Conservation (phyloP, 495 filamentous ascomycete genomes). For the Cryomyces minteri region DNA sequence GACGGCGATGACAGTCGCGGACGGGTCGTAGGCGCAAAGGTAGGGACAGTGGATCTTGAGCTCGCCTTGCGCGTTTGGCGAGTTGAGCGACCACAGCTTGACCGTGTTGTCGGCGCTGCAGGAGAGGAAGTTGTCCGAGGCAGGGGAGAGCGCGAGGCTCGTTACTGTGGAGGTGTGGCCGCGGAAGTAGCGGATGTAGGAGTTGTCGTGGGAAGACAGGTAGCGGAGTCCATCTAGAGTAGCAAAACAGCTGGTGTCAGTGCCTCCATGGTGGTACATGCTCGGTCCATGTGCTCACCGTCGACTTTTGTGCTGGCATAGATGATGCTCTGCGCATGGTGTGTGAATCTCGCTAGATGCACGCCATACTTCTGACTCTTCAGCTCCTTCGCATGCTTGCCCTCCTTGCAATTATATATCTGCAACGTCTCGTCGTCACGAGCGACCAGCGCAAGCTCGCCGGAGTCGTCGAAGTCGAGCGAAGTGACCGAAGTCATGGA, state of each 20-base stretch:
- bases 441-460: constrained; percentile 71
- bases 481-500: constrained; percentile 42
- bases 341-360: constrained; percentile 85
- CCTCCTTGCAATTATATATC: constrained; percentile 80
- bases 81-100: constrained; percentile 65
- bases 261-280: neutral
- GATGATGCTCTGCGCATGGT: constrained; percentile 69
- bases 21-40: constrained; percentile 74
- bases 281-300: constrained; percentile 22
- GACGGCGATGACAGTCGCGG: constrained; percentile 77
- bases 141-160: constrained; percentile 50
- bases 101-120: constrained; percentile 78
- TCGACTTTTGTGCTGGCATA: constrained; percentile 94
- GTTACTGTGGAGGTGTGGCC: constrained; percentile 77
- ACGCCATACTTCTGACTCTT: constrained; percentile 89
- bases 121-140: constrained; percentile 77
- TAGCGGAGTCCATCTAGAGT: constrained; percentile 63
- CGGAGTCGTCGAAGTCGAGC: constrained; percentile 89
- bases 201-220: constrained; percentile 85
- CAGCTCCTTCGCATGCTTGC: constrained; percentile 65
- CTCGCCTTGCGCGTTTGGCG: constrained; percentile 54
- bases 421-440: constrained; percentile 89
- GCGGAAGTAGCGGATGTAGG: constrained; percentile 84
- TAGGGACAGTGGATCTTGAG: constrained; percentile 60
- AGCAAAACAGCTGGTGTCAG: neutral